Evolutionary conservation across 106 monocot genomes (phyloP).

Genomic region (Acanthochlamys bracteata): DNA sequence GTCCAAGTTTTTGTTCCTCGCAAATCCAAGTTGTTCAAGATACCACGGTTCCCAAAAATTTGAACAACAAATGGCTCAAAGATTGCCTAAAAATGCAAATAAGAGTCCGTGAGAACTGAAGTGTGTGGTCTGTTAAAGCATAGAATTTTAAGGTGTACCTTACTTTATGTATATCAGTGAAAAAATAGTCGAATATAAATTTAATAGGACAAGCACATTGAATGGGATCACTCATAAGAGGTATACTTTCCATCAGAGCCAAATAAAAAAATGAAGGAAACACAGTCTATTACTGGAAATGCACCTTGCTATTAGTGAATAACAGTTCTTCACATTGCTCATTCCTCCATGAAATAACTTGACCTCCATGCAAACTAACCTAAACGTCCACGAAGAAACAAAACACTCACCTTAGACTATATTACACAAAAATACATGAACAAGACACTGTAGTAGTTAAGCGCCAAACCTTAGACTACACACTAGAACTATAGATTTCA

Average conservation of each 20-base stretch:
- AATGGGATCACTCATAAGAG: background rate
- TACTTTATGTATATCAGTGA: background rate
- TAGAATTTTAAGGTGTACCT: background rate
- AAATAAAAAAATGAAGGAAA: background rate
- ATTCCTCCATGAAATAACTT: conserved; percentile 88
- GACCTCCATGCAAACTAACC: conserved; percentile 87
- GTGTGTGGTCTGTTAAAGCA: background rate
- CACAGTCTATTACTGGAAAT: background rate
- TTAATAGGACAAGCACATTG: too few species aligned
- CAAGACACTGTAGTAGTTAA: too few species aligned
- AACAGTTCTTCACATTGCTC: conserved; percentile 74
- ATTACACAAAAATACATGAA: background rate
- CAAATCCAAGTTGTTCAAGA: conserved; percentile 92
- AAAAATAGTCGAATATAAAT: too few species aligned
- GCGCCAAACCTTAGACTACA: too few species aligned
- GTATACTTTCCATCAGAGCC: background rate
- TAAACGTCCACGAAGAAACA: conserved; percentile 12
- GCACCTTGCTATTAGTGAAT: conserved; percentile 87
- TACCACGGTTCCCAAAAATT: conserved; percentile 56
- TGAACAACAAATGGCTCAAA: conserved; percentile 40
- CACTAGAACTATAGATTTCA: too few species aligned
- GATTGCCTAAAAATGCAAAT: conserved; percentile 37
- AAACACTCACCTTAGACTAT: background rate
- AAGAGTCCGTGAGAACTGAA: background rate
- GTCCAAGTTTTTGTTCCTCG: conserved; percentile 81